Evolutionary conservation across 805 yeast genomes (phyloP).

Genomic region (Saccharomyces paradoxus): DNA sequence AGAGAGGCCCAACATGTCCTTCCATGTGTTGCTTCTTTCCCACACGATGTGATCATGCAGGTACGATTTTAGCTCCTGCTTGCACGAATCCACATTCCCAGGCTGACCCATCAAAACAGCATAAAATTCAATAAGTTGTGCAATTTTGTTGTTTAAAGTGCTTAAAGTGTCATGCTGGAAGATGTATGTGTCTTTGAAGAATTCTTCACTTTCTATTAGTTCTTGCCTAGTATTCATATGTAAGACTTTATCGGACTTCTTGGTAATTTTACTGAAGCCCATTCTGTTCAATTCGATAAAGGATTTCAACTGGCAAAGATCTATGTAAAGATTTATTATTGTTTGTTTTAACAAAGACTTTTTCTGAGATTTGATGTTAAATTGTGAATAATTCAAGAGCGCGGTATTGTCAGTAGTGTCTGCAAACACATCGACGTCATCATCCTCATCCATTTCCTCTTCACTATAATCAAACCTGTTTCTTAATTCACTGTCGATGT

Average conservation of each 20-base stretch:
- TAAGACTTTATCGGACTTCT: conserved; percentile 81
- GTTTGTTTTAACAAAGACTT: conserved; percentile 63
- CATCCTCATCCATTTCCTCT: conserved; percentile 30
- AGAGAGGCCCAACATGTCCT: conserved; percentile 84
- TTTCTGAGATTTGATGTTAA: conserved; percentile 42
- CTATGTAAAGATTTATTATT: conserved; percentile 55
- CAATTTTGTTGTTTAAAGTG: conserved; percentile 45
- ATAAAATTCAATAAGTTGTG: conserved; percentile 44
- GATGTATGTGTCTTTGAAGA: conserved; percentile 44
- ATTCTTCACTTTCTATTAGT: conserved; percentile 38
- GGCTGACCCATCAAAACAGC: conserved; percentile 36
- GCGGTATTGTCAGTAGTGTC: conserved; percentile 39
- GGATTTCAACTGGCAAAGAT: conserved; percentile 73
- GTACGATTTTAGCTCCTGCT: conserved; percentile 48
- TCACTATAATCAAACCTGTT: conserved; percentile 2
- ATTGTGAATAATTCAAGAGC: conserved; percentile 41
- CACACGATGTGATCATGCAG: conserved; percentile 88
- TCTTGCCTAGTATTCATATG: conserved; percentile 44
- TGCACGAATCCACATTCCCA: conserved; percentile 36
- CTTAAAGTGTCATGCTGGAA: conserved; percentile 44
- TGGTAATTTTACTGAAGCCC: conserved; percentile 80
- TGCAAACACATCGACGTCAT: conserved; percentile 34
- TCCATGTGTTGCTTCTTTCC: conserved; percentile 96
- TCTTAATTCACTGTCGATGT: not conserved
- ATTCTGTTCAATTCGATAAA: conserved; percentile 75